Conservation (phyloP, 2,329 filamentous ascomycete species). For the Ophiostoma quercus region DNA sequence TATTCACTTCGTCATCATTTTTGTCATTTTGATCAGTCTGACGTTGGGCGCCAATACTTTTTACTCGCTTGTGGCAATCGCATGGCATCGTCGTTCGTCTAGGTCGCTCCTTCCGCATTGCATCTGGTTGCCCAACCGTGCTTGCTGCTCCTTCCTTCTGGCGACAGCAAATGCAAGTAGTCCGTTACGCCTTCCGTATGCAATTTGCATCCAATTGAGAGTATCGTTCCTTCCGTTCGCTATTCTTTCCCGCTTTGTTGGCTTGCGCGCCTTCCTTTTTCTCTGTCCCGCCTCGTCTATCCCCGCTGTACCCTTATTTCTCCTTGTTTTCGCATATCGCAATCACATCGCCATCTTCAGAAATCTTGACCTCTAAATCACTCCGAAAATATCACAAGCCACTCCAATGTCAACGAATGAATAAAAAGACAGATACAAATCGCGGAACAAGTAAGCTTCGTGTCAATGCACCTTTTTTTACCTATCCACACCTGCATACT, state of each 20-base stretch:
- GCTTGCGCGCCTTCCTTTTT: background rate
- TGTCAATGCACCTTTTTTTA: background rate
- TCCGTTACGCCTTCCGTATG: background rate
- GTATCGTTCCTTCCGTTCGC: background rate
- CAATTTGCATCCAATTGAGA: background rate
- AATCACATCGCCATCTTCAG: background rate
- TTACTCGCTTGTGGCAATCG: background rate
- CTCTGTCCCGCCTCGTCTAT: too few species aligned
- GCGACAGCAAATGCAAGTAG: background rate
- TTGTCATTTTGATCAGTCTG: background rate
- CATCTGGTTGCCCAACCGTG: background rate
- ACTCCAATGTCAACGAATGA: background rate
- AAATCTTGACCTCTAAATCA: background rate
- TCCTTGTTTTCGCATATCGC: background rate
- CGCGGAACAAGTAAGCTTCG: background rate
- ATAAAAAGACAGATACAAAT: background rate
- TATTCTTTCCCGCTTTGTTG: background rate
- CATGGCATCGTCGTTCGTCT: background rate
- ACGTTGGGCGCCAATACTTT: background rate
- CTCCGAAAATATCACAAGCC: background rate
- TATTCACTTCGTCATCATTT: background rate
- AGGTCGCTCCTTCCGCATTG: slow-evolving; percentile 5
- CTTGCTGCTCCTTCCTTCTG: background rate
- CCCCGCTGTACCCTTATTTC: background rate
- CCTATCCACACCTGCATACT: background rate